Base-by-base conservation (phyloP, 169 alveolate genomes). In the Eimeria falciformis region DNA sequence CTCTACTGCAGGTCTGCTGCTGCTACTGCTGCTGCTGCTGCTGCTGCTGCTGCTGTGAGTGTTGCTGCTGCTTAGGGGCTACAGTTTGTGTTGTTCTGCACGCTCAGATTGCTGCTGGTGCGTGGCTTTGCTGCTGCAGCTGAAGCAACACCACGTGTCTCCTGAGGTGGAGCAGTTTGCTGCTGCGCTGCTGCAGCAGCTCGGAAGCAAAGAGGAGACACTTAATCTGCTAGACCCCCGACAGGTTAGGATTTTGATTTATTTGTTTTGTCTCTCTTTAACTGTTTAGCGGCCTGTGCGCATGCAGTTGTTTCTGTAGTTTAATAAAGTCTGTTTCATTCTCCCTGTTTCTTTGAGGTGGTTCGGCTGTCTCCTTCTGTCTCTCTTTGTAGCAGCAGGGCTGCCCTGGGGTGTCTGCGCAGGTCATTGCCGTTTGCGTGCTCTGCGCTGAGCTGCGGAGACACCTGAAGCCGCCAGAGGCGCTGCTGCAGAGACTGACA, bases 171-270 rank as follows among this genome's bases (percentile, higher is more conserved):
- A 62, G 14, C 68, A 45, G 29, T 62, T 66, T 75, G 85, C 85
- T 75, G 85, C 85, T 45, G 46, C 45, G 66, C 66, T 75, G 85
- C 85, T 75, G 85, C 66, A 75, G 85, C 85, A 75, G 46, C 62
- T 75, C n/a, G 46, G 85, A 62, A 75, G 68, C 66, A 43, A 53
- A 47, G n/a, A 11, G 68, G 85, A 75, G 55, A 29, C 45, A 6
- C 50, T 75, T 0, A 25, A n/a, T 12, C 33, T 46, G 14, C 17
- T 75, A 11, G 85, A 75, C 46, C 85, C 85, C 5, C 43, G 62
- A 5, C 85, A 75, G 85, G 85, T 45, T 21, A 9, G 73, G 73
- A 5, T 7, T 7, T 50, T 50, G 33, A n/a, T n/a, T n/a, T n/a
- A n/a, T n/a, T n/a, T n/a, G n/a, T n/a, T n/a, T n/a, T n/a, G n/a